Base-by-base conservation (phyloP, 192 early-diverging fungal species). In the Backusella australiensis region DNA sequence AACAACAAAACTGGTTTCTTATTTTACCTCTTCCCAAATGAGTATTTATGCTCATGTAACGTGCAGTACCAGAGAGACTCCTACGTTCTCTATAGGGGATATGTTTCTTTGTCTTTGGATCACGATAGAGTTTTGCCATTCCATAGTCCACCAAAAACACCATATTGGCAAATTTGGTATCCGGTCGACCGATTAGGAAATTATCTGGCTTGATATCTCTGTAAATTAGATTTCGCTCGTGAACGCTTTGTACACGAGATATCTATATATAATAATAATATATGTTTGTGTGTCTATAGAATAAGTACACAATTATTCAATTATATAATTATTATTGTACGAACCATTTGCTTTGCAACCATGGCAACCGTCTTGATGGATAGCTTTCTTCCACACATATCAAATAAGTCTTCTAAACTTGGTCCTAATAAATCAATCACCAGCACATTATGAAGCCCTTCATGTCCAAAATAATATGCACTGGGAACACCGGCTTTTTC, bases 121-220 rank as follows among this genome's bases (percentile, higher is more conserved):
- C 97, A 34, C 96, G 90, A 78, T 97, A 98, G 78, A 95, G 91
- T 84, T 98, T 98, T 44, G 96, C 97, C 95, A 98, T 96, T 68
- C 97, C 97, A 89, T 97, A 97, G 86, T 98, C 97, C 75, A 98
- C 92, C 77, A 98, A 87, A 79, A 93, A 93, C n/a, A 98, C 89
- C 83, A 85, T 83, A 73, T 88, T 92, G 44, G 85, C 86, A 29
- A 78, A 81, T 71, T 86, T 85, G 29, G 88, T 87, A 69, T 82
- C 77, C 1, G 92, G 90, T 36, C 89, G 88, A 46, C 97, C 97
- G 72, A 97, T 92, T 78, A 98, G 83, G 79, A 98, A 98, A 88
- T 98, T 98, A 83, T 98, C 97, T 56, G 97, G 97, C 82, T 98
- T 98, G 85, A 98, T 97, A 83, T 98, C 97, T 66, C 97, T 90